A percentile compares a stretch with the other conserved stretches of the same genome.
Evolutionary conservation across 2,329 filamentous ascomycete species (phyloP).

Genomic region (Sclerotinia sclerotiorum): DNA sequence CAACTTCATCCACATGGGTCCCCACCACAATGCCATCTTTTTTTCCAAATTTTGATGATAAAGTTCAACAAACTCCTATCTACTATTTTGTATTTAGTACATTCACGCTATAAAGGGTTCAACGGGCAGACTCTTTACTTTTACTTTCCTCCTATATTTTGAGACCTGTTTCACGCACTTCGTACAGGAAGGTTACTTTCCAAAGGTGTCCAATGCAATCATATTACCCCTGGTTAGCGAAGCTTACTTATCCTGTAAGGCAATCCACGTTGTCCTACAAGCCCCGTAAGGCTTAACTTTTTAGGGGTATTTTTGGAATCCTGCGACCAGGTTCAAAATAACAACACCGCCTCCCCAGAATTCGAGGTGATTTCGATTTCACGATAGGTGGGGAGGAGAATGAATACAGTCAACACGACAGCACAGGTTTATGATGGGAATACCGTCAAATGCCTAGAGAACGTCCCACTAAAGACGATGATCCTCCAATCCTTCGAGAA

Average conservation of each 20-base stretch:
- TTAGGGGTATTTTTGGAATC: constrained; percentile 12
- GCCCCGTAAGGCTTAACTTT: constrained; percentile 4
- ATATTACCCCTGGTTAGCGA: background rate
- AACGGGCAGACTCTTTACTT: no score
- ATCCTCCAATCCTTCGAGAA: background rate
- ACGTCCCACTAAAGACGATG: background rate
- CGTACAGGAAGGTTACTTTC: no score
- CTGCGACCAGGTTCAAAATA: background rate
- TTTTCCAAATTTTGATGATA: no score
- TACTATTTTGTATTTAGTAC: background rate
- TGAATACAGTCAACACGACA: background rate
- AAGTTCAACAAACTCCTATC: background rate
- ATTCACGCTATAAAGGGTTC: background rate
- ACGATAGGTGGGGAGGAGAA: background rate
- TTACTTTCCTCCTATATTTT: background rate
- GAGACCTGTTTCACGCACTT: background rate
- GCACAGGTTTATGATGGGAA: background rate
- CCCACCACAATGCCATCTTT: background rate
- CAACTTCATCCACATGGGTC: background rate
- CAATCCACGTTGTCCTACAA: constrained; percentile 5
- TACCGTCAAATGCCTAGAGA: background rate
- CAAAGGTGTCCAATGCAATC: background rate
- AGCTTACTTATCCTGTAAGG: background rate
- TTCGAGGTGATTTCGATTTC: background rate
- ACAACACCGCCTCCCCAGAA: constrained; percentile 3